Conservation (phyloP, 768 basidiomycete species). For the Rhizopogon vinicolor region DNA sequence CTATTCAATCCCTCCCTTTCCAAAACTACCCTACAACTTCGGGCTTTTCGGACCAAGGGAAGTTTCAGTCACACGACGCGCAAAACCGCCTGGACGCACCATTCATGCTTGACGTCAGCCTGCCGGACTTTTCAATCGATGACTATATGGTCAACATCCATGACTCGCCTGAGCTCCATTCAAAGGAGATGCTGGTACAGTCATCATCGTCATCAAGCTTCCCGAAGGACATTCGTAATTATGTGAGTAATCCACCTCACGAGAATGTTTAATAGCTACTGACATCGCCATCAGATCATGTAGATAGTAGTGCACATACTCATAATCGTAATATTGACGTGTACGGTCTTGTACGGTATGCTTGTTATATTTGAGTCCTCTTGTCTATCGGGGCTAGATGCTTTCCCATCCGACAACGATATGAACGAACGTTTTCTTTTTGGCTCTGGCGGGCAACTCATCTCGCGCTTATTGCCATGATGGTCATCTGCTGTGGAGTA, state of each 20-base stretch:
- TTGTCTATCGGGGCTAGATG: not conserved
- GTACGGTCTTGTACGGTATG: not conserved
- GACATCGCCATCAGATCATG: conserved; percentile 16
- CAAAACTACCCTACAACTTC: not conserved
- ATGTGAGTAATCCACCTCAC: conserved; percentile 21
- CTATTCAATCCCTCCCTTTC: conserved; percentile 5
- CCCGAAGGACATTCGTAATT: conserved; percentile 27
- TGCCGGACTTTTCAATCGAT: conserved; percentile 22
- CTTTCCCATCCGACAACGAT: not conserved
- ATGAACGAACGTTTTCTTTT: too few species aligned
- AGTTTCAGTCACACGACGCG: conserved; percentile 1
- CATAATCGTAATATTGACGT: conserved; percentile 1
- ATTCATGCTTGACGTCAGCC: conserved; percentile 24
- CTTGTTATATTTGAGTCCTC: not conserved
- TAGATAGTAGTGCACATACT: conserved; percentile 6
- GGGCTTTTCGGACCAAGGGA: not conserved
- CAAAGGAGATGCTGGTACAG: conserved; percentile 1
- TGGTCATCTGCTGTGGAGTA: not conserved
- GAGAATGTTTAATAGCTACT: conserved; percentile 1
- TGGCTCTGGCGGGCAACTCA: not conserved
- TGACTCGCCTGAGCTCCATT: conserved; percentile 11
- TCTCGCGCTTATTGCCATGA: not conserved
- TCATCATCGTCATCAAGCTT: conserved; percentile 24
- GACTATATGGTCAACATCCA: conserved; percentile 13
- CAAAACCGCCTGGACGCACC: conserved; percentile 16